Evolutionary conservation across 2,329 filamentous ascomycete genomes (phyloP), one percentile per base, ranked within the genome.

Genomic region (Alternaria gaisen): DNA sequence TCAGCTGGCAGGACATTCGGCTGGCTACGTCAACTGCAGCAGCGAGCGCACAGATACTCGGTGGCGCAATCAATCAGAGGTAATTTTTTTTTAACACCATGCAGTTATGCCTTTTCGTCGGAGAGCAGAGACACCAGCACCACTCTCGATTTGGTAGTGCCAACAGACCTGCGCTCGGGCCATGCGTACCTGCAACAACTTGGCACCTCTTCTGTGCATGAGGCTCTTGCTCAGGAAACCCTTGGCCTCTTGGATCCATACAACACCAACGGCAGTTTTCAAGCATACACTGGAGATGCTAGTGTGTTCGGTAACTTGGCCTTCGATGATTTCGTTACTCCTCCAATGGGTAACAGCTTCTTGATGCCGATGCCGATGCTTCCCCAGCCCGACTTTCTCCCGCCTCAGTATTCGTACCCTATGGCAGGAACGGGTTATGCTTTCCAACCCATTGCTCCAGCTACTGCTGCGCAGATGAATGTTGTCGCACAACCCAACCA

Each of bases 61-160:
- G 40, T 61, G 57, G 38, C 32, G 18, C 26, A 20, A 56, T 47
- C 1, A 64, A 34, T 16, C 32, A 52, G 7, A 65, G 34, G 30
- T 61, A 24, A 46, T 48, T 53, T 42, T 32, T 42, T 42, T 53
- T 53, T 42, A 22, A 42, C 56, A 53, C n/a, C 11, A 53, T 53
- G 47, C 44, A 60, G 52, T 47, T 51, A 55, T 60, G 57, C 52
- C 51, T 60, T 55, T 55, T 59, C n/a, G n/a, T n/a, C n/a, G n/a
- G n/a, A n/a, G n/a, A n/a, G n/a, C n/a, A n/a, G n/a, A n/a, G n/a
- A n/a, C n/a, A n/a, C n/a, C n/a, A n/a, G n/a, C n/a, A n/a, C n/a
- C n/a, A n/a, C n/a, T n/a, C n/a, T n/a, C n/a, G n/a, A n/a, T n/a
- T n/a, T n/a, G n/a, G n/a, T n/a, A n/a, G n/a, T n/a, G 8, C 14